Percentiles rank a stretch among this genome's conserved stretches.
Conservation (phyloP, 2,329 filamentous ascomycete genomes). For the Penicillium sp. region DNA sequence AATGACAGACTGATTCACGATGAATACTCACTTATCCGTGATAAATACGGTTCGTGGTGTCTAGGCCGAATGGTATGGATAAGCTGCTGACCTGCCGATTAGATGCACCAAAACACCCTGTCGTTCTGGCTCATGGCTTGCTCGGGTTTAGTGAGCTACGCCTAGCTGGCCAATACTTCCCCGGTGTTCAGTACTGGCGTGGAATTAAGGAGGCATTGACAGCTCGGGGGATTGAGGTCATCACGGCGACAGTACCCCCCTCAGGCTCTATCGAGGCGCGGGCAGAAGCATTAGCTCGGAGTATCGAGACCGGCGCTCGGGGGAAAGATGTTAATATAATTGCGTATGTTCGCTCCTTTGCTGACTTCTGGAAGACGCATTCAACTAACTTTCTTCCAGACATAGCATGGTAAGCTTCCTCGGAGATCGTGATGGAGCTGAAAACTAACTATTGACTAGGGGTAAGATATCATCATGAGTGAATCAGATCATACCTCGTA, state of each 20-base stretch:
- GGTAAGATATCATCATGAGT: constrained; percentile 26
- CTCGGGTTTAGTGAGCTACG: constrained; percentile 62
- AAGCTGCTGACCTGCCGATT: not conserved
- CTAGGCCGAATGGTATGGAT: not conserved
- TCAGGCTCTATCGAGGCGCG: constrained; percentile 58
- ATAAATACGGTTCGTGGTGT: constrained; percentile 51
- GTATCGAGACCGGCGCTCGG: constrained; percentile 51
- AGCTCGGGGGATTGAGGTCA: constrained; percentile 57
- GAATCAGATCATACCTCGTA: constrained; percentile 14
- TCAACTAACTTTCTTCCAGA: constrained; percentile 22
- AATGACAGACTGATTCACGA: constrained; percentile 55
- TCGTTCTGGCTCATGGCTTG: constrained; percentile 63
- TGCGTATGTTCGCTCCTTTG: constrained; percentile 45
- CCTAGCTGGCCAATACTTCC: constrained; percentile 51
- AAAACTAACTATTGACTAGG: constrained; percentile 25
- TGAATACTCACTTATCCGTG: constrained; percentile 58
- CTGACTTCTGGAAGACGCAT: not conserved
- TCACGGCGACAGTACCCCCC: constrained; percentile 57
- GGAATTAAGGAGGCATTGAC: constrained; percentile 58
- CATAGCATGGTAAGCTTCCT: constrained; percentile 47
- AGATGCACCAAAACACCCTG: constrained; percentile 52
- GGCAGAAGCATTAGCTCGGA: constrained; percentile 51
- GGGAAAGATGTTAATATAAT: constrained; percentile 63
- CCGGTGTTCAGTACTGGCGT: constrained; percentile 61
- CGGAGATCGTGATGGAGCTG: not conserved